phyloP scores from a whole-genome alignment of 805 yeast species.

The Barnettozyma sp. region DNA sequence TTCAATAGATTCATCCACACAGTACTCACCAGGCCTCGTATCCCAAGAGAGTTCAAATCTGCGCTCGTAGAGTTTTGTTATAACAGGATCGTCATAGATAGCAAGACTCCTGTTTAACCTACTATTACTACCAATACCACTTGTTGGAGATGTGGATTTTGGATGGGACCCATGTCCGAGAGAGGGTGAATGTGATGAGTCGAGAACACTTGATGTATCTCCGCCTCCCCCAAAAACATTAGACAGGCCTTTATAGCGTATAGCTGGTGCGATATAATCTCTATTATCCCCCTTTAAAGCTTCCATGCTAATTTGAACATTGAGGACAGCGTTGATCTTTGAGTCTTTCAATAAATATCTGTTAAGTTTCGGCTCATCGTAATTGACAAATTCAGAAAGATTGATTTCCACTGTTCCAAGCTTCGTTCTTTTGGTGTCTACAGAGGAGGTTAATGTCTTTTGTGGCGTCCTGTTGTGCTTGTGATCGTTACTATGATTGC shows the following conservation, averaged over 20 bases:
- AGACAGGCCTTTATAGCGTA: conserved; percentile 44
- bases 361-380: conserved; percentile 36
- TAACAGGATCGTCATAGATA: conserved; percentile 38
- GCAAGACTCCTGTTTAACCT: conserved; percentile 12
- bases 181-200: conserved; percentile 10
- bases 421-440: conserved; percentile 2
- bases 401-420: conserved; percentile 66
- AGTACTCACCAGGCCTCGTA: conserved; percentile 44
- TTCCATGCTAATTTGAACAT: conserved; percentile 47
- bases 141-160: conserved; percentile 2
- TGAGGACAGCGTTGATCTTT: conserved; percentile 75
- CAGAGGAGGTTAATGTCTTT: neutral
- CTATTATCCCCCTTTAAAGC: conserved; percentile 36
- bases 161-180: conserved; percentile 3
- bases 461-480: too few relatives aligned
- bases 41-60: conserved; percentile 61
- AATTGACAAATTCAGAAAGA: conserved; percentile 51
- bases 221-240: conserved; percentile 29
- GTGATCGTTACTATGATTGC: neutral
- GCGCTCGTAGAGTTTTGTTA: conserved; percentile 43
- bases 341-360: conserved; percentile 70
- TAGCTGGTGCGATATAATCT: conserved; percentile 35
- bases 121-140: neutral
- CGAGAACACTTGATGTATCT: conserved; percentile 12
- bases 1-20: conserved; percentile 65